A percentile compares a stretch with the other conserved stretches of the same genome.
These are phyloP conservation scores for Pinus albicaulis DNA, from an alignment of 75 land plant species.

Conservation along the genomic window DNA sequence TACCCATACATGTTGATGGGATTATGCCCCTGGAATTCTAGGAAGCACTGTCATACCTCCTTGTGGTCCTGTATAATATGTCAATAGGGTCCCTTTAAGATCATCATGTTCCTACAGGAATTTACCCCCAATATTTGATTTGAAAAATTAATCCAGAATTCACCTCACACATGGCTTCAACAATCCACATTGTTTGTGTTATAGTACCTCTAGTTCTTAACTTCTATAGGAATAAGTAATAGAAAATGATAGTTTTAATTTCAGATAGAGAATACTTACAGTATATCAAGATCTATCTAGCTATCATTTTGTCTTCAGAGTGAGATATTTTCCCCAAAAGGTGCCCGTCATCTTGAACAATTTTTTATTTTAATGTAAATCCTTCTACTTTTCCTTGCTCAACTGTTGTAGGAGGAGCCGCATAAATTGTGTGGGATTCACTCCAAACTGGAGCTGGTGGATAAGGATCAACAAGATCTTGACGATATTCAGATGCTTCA, in stretches of 20 bases:
- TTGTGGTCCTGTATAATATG: conserved; percentile 12
- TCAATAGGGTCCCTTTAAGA: conserved; percentile 3
- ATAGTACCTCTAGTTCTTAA: neutral
- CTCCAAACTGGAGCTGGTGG: conserved; percentile 24
- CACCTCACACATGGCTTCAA: neutral
- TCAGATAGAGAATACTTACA: neutral
- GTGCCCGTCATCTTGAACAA: conserved; percentile 15
- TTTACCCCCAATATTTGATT: neutral
- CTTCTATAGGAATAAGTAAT: neutral
- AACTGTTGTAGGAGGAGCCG: conserved; percentile 10
- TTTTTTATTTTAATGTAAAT: conserved; percentile 13
- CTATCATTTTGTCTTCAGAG: neutral
- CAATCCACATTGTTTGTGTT: neutral
- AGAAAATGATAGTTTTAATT: neutral
- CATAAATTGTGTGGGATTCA: conserved; percentile 19
- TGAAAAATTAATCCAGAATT: neutral
- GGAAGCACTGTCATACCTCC: neutral
- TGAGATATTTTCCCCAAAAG: conserved; percentile 2
- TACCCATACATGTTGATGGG: conserved; percentile 14
- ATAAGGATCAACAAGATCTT: conserved; percentile 7
- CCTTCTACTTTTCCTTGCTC: conserved; percentile 28
- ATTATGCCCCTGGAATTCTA: neutral
- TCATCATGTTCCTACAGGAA: conserved; percentile 21
- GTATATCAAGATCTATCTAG: neutral
- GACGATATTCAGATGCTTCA: conserved; percentile 9